Conservation (phyloP, 768 basidiomycete genomes). For the Multifurca ochricompacta region DNA sequence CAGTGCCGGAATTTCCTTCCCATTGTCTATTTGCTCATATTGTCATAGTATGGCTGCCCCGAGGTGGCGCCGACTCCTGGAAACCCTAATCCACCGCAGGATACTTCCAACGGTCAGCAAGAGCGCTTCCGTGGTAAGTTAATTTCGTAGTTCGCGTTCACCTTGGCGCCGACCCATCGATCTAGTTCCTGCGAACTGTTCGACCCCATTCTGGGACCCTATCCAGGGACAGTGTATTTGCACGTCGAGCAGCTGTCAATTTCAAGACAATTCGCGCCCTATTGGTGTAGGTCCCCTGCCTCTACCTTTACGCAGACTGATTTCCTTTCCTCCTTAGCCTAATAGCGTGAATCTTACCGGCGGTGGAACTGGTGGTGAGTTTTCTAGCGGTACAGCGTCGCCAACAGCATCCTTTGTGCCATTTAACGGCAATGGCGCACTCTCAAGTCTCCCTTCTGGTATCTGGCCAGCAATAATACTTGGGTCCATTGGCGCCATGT, state of each 20-base stretch:
- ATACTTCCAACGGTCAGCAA: conserved; percentile 36
- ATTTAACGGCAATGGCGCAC: conserved; percentile 19
- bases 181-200: conserved; percentile 61
- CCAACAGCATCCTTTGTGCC: conserved; percentile 11
- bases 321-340: conserved; percentile 32
- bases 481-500: conserved; percentile 4
- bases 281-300: conserved; percentile 45
- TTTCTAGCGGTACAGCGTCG: background rate
- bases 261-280: conserved; percentile 53
- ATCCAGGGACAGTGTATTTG: conserved; percentile 59
- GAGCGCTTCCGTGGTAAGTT: conserved; percentile 49
- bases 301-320: conserved; percentile 1
- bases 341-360: conserved; percentile 66
- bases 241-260: conserved; percentile 46
- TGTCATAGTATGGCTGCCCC: conserved; percentile 65
- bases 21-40: background rate
- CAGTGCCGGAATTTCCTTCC: conserved; percentile 25
- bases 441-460: conserved; percentile 6
- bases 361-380: conserved; percentile 55
- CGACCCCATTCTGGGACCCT: conserved; percentile 79
- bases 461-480: conserved; percentile 4
- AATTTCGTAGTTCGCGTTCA: background rate
- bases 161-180: background rate
- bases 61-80: conserved; percentile 40
- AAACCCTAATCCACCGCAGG: conserved; percentile 63